Evolutionary conservation across 2,329 filamentous ascomycete species (phyloP).

Genomic region (Dothideomycetidae sp.): DNA sequence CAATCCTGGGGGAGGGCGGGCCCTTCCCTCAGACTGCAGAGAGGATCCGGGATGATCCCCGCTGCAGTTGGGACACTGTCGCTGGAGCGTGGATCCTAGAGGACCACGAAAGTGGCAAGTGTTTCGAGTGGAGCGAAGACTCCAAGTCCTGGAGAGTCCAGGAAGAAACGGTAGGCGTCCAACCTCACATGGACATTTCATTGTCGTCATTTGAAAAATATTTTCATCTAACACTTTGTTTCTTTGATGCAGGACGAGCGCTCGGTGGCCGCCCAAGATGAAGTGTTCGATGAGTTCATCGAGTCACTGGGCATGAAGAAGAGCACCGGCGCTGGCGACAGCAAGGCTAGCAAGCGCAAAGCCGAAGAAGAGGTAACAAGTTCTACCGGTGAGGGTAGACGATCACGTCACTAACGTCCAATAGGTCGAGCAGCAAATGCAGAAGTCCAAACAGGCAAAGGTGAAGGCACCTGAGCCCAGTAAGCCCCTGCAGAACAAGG

Average conservation of each 20-base stretch:
- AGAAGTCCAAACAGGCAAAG: too few relatives aligned
- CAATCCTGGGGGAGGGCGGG: too few relatives aligned
- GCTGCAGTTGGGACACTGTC: slow-evolving; percentile 75
- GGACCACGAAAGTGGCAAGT: slow-evolving; percentile 59
- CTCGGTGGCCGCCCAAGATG: too few relatives aligned
- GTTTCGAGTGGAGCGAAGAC: slow-evolving; percentile 66
- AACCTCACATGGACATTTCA: slow-evolving; percentile 21
- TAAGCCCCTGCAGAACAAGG: slow-evolving; percentile 52
- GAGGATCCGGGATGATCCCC: slow-evolving; percentile 62
- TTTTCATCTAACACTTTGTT: neutral
- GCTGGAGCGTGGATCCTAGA: slow-evolving; percentile 69
- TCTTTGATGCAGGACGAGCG: neutral
- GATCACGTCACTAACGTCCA: too few relatives aligned
- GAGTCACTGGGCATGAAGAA: slow-evolving; percentile 40
- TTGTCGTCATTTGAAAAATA: neutral
- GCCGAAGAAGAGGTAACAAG: slow-evolving; percentile 23
- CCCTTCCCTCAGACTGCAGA: slow-evolving; percentile 42
- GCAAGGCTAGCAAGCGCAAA: slow-evolving; percentile 27
- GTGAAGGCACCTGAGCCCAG: slow-evolving; percentile 32
- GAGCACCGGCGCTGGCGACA: slow-evolving; percentile 1
- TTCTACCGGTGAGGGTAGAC: too few relatives aligned
- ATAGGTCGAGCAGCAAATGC: too few relatives aligned
- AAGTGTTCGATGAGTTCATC: slow-evolving; percentile 23
- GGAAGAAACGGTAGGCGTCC: slow-evolving; percentile 43
- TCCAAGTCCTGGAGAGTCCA: slow-evolving; percentile 67